phyloP scores from a whole-genome alignment of 2,329 filamentous ascomycete species.

The Phaeosphaeria sp. region DNA sequence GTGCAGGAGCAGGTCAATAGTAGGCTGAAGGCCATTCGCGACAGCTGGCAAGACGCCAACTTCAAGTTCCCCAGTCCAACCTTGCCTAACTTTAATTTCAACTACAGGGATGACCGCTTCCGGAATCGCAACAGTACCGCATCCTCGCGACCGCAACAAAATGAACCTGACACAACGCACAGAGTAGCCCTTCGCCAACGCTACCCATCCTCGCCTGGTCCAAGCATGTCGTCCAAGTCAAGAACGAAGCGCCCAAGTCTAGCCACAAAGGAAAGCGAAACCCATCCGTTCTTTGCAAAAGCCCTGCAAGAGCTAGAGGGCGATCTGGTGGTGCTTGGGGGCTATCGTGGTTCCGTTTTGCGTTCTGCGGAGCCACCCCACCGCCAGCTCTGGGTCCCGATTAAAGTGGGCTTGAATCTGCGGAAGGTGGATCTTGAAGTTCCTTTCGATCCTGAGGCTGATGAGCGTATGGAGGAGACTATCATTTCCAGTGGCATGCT shows the following conservation, averaged over 20 bases:
- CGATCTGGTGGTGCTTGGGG: slow-evolving; percentile 87
- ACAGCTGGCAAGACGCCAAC: slow-evolving; percentile 84
- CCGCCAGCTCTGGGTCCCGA: slow-evolving; percentile 90
- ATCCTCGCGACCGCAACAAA: slow-evolving; percentile 17
- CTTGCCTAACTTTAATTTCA: slow-evolving; percentile 61
- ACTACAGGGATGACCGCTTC: slow-evolving; percentile 41
- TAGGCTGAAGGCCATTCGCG: slow-evolving; percentile 86
- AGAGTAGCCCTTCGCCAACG: slow-evolving; percentile 27
- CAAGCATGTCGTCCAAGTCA: slow-evolving; percentile 18
- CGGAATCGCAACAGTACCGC: slow-evolving; percentile 22
- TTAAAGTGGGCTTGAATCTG: slow-evolving; percentile 90
- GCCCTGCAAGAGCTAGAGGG: slow-evolving; percentile 76
- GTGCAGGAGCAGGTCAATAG: slow-evolving; percentile 87
- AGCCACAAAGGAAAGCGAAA: slow-evolving; percentile 36
- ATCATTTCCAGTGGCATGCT: slow-evolving; percentile 88
- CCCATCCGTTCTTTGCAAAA: slow-evolving; percentile 60
- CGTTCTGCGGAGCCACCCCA: slow-evolving; percentile 82
- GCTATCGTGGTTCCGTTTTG: slow-evolving; percentile 89
- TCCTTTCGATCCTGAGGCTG: slow-evolving; percentile 80
- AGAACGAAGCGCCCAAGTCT: slow-evolving; percentile 18
- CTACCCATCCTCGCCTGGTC: slow-evolving; percentile 15
- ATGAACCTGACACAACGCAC: slow-evolving; percentile 16
- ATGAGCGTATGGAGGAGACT: slow-evolving; percentile 80
- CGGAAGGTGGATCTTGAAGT: slow-evolving; percentile 92
- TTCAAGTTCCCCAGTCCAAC: slow-evolving; percentile 65